Percentiles rank a stretch among this genome's conserved stretches.
These are phyloP conservation scores for Acacia pycnantha DNA, from an alignment of 331 rosid species.

Conservation along the genomic window DNA sequence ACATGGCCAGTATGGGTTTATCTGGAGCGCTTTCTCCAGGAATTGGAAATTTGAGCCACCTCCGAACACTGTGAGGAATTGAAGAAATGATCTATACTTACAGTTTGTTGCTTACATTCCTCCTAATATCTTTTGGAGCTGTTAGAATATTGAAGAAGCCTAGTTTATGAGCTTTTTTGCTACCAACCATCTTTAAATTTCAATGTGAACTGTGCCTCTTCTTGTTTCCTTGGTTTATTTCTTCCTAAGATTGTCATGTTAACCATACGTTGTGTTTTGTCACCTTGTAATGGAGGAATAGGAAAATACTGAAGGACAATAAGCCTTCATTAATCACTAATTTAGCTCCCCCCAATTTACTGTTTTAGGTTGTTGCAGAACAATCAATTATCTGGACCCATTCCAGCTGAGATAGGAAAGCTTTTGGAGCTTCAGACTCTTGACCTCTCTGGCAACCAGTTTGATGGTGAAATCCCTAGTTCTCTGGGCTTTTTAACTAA, in stretches of 20 bases:
- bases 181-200: not conserved
- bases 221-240: not conserved
- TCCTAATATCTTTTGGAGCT: not conserved
- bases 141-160: not conserved
- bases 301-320: not conserved
- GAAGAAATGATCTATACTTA: slow-evolving; percentile 9
- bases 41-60: slow-evolving; percentile 82
- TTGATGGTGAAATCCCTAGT: slow-evolving; percentile 73
- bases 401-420: slow-evolving; percentile 77
- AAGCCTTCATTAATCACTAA: slow-evolving; percentile 4
- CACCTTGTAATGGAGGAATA: not conserved
- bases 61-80: slow-evolving; percentile 67
- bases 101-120: not conserved
- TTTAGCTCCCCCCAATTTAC: slow-evolving; percentile 16
- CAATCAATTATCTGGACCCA: slow-evolving; percentile 76
- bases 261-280: not conserved
- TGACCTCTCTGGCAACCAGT: slow-evolving; percentile 84
- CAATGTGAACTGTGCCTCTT: not conserved
- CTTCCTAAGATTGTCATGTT: not conserved
- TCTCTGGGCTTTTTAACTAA: slow-evolving; percentile 72
- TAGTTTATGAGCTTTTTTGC: slow-evolving; percentile 4
- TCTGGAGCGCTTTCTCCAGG: slow-evolving; percentile 79
- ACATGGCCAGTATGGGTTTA: slow-evolving; percentile 72
- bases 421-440: slow-evolving; percentile 79
- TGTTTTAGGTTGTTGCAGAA: slow-evolving; percentile 77